Conservation (phyloP, 1,284 basidiomycete species). For the Fereydounia khargensis region DNA sequence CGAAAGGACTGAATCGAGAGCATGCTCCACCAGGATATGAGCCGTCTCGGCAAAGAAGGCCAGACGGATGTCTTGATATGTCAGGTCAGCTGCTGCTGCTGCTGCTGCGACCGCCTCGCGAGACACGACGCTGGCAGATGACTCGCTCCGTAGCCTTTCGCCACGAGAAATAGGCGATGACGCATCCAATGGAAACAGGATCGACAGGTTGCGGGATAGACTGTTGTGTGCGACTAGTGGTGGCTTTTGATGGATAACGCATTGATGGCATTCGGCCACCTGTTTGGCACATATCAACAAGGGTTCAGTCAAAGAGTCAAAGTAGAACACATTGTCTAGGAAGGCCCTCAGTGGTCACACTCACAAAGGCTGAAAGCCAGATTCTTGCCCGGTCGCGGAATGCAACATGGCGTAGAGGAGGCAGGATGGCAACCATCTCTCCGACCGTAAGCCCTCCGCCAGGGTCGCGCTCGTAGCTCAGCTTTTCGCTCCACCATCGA, state of each 20-base stretch:
- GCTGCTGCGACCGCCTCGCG: too few relatives aligned
- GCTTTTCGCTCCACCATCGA: constrained; percentile 24
- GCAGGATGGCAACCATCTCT: constrained; percentile 27
- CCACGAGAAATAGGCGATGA: too few relatives aligned
- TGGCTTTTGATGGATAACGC: constrained; percentile 11
- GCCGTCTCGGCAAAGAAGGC: constrained; percentile 7
- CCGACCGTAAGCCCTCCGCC: constrained; percentile 18
- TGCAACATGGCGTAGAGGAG: constrained; percentile 15
- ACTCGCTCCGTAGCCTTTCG: neutral
- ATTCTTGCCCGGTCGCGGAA: constrained; percentile 19
- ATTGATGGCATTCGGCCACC: constrained; percentile 15
- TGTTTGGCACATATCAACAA: too few relatives aligned
- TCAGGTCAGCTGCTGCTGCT: too few relatives aligned
- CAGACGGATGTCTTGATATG: constrained; percentile 13
- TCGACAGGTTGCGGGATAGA: constrained; percentile 8
- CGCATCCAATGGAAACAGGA: too few relatives aligned
- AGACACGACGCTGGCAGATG: neutral
- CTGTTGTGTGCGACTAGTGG: constrained; percentile 17
- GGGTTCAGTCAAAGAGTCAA: too few relatives aligned
- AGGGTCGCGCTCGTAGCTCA: constrained; percentile 15
- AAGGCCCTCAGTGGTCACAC: too few relatives aligned
- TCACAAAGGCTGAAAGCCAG: constrained; percentile 17
- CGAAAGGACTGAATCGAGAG: too few relatives aligned
- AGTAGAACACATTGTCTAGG: too few relatives aligned
- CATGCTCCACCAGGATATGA: too few relatives aligned